Conservation (phyloP, 208 protist species). For the Trypanosoma theileri region DNA sequence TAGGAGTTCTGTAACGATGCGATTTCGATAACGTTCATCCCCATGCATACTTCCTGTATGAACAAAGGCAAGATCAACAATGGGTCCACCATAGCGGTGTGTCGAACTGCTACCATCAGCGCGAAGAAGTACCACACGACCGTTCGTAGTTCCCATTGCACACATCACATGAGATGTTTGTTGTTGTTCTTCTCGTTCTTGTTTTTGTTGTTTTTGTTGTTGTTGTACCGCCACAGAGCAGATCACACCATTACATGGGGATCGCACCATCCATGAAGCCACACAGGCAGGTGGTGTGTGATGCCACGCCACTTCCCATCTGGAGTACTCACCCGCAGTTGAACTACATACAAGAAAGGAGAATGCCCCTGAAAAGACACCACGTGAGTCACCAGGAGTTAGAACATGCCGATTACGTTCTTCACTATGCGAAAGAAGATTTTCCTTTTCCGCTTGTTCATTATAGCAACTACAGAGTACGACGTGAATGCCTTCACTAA, state of each 20-base stretch:
- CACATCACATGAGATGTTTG: constrained; percentile 31
- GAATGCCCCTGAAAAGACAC: constrained; percentile 16
- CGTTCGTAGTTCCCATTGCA: constrained; percentile 63
- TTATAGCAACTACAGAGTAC: constrained; percentile 42
- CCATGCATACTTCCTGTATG: constrained; percentile 21
- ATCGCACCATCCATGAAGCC: constrained; percentile 41
- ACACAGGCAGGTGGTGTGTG: constrained; percentile 20
- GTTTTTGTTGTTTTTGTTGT: too few relatives aligned
- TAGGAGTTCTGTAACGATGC: constrained; percentile 36
- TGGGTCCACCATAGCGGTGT: constrained; percentile 59
- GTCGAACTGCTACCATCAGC: constrained; percentile 27
- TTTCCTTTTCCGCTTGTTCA: constrained; percentile 16
- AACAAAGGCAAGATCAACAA: constrained; percentile 71
- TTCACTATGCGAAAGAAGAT: constrained; percentile 6
- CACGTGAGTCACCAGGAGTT: constrained; percentile 13
- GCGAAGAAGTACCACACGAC: constrained; percentile 50
- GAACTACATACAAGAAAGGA: constrained; percentile 26
- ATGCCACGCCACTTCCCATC: constrained; percentile 4
- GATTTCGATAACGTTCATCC: constrained; percentile 25
- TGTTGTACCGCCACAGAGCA: constrained; percentile 58
- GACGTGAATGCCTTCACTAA: constrained; percentile 23
- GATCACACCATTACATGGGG: constrained; percentile 37
- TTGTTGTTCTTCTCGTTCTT: not conserved
- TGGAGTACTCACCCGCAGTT: not conserved
- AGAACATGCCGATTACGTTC: constrained; percentile 14